Evolutionary conservation across 768 basidiomycete species (phyloP), one percentile per base, ranked within the genome.

Genomic region (Amanita molliuscula): DNA sequence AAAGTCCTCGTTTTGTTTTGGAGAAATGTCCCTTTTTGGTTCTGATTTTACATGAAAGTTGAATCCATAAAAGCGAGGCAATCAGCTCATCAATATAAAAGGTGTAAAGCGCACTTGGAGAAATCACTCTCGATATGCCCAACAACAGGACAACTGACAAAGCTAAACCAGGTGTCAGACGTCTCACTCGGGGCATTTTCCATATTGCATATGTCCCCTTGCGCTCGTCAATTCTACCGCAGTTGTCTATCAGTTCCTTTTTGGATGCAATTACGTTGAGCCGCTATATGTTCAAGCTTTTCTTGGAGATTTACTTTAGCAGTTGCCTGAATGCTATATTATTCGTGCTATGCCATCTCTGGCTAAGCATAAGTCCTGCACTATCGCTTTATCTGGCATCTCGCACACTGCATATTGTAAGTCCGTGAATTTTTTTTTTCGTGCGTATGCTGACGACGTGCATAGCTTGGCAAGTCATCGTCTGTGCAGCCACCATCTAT

Each of bases 141-240:
- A 7, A 20, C 11, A 1, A 18, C 44, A 13, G 7, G 16, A 20
- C 18, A 3, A 46, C n/a, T 26, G 6, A 26, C 16, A 35, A 46
- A n/a, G 44, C 26, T 26, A 25, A 49, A 28, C 44, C 47, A 42
- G 26, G 40, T 20, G 53, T 66, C 28, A 53, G 52, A 18, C 61
- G 56, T 21, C 48, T 60, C n/a, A 55, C 58, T 13, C 62, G 64
- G 65, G 68, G 66, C 2, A 67, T 69, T 21, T 72, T 70, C 51
- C 55, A 59, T 16, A 51, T 70, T 38, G 67, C 64, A 7, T 67
- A 65, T 45, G 65, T 46, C 16, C 44, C 44, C 20, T 62, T 8
- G 40, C 41, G 0, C 53, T 55, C 16, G 44, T 37, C 35, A 16
- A 35, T 25, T 45, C 41, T 41, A 44, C 46, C 44, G 11, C 49